Percentiles rank a stretch among this genome's conserved stretches.
phyloP scores from a whole-genome alignment of 192 early-diverging fungal species.

The Chytriomyces sp. region DNA sequence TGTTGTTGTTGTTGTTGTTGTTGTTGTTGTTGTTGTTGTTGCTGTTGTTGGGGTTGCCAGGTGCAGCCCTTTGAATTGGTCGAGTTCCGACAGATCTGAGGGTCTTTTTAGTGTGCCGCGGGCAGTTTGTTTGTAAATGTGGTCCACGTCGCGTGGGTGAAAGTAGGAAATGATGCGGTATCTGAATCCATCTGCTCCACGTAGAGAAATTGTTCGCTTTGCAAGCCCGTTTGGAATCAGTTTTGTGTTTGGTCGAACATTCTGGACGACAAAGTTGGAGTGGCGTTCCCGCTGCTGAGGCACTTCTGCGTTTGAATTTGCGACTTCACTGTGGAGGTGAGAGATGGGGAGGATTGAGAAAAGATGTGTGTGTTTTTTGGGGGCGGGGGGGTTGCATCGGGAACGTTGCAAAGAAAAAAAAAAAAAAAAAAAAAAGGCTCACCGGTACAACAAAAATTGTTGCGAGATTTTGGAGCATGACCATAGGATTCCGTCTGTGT shows the following conservation, averaged over 20 bases:
- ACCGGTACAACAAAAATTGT: neutral
- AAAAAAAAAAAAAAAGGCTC: too few species aligned
- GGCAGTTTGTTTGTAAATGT: neutral
- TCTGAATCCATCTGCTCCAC: neutral
- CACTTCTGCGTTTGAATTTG: neutral
- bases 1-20: too few species aligned
- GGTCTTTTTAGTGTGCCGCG: constrained; percentile 1
- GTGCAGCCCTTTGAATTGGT: too few species aligned
- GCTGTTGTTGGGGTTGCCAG: too few species aligned
- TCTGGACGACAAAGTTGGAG: neutral
- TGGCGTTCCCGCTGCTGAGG: constrained; percentile 5
- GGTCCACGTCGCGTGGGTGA: neutral
- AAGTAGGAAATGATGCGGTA: constrained; percentile 21
- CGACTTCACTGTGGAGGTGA: too few species aligned
- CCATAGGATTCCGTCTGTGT: neutral
- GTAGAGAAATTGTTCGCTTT: neutral
- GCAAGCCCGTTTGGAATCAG: constrained; percentile 17
- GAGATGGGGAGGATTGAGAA: too few species aligned
- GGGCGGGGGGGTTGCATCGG: too few species aligned
- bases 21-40: too few species aligned
- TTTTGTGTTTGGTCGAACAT: neutral
- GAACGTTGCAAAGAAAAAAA: too few species aligned
- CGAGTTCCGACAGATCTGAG: neutral
- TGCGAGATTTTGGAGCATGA: neutral
- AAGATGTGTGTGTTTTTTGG: too few species aligned